Conservation (phyloP, 208 protist species). For the Leishmania arabica region DNA sequence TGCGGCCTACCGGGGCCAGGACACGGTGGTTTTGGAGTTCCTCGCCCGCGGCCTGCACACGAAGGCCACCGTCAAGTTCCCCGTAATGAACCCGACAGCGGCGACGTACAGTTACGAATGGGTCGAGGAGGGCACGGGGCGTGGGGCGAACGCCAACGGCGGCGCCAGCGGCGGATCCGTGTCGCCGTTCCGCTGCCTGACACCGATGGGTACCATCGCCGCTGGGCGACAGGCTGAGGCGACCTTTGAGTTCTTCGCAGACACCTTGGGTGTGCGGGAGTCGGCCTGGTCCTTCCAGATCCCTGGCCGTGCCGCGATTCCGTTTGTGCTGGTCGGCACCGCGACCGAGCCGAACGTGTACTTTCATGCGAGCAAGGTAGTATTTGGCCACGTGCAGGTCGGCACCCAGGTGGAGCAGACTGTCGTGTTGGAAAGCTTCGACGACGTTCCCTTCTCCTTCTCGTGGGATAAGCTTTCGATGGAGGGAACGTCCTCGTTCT, state of each 20-base stretch:
- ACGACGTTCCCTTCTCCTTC: constrained; percentile 94
- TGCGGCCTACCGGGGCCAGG: constrained; percentile 33
- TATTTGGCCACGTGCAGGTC: constrained; percentile 93
- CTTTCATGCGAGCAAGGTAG: constrained; percentile 85
- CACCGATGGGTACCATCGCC: constrained; percentile 67
- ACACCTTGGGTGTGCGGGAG: constrained; percentile 85
- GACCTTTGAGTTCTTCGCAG: constrained; percentile 95
- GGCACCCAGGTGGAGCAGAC: constrained; percentile 69
- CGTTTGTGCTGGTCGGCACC: constrained; percentile 95
- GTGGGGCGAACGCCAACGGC: constrained; percentile 1
- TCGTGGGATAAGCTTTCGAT: constrained; percentile 81
- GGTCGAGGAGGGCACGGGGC: constrained; percentile 49
- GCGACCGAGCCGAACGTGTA: constrained; percentile 93
- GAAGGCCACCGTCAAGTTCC: constrained; percentile 89
- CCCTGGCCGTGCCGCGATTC: constrained; percentile 74
- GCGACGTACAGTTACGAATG: constrained; percentile 94
- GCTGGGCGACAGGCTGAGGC: constrained; percentile 95
- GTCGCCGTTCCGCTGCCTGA: constrained; percentile 92
- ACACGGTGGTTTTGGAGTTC: constrained; percentile 90
- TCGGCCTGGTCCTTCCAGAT: constrained; percentile 94
- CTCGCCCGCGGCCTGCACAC: constrained; percentile 91
- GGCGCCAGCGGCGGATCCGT: constrained; percentile 14
- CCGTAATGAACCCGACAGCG: constrained; percentile 96
- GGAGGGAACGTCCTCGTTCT: constrained; percentile 43
- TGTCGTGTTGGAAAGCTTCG: constrained; percentile 93